Evolutionary conservation across 2,329 filamentous ascomycete genomes (phyloP).

Genomic region (Fusarium udum): DNA sequence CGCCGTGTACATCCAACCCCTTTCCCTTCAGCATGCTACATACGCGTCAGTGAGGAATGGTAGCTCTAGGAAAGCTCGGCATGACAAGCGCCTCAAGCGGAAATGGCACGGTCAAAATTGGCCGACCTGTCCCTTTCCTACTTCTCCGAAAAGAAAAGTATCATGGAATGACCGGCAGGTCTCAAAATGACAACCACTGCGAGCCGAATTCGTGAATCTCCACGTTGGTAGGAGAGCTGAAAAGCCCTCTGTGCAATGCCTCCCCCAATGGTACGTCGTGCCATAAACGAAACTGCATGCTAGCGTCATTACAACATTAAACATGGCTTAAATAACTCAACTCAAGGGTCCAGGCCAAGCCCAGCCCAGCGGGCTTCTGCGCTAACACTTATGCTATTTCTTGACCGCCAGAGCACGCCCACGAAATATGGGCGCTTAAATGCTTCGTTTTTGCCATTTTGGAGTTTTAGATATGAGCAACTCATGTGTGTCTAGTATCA

Average conservation of each 20-base stretch:
- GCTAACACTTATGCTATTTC: conserved; percentile 12
- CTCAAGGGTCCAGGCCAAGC: conserved; percentile 28
- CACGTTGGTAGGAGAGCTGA: background rate
- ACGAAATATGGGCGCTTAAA: background rate
- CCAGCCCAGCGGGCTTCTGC: conserved; percentile 10
- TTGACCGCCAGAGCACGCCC: conserved; percentile 20
- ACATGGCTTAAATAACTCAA: conserved; percentile 26
- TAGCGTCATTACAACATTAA: conserved; percentile 14
- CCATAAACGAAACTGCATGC: background rate
- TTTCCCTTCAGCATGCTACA: background rate
- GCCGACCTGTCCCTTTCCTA: background rate
- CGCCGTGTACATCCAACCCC: conserved; percentile 21
- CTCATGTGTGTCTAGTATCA: background rate
- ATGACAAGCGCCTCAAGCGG: conserved; percentile 34
- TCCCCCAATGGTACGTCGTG: conserved; percentile 7
- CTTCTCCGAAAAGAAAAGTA: background rate
- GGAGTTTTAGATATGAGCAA: background rate
- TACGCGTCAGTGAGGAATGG: conserved; percentile 20
- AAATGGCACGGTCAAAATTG: conserved; percentile 24
- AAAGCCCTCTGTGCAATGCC: background rate
- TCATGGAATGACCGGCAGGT: background rate
- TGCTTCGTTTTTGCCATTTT: background rate
- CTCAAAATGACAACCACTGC: conserved; percentile 12
- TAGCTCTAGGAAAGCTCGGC: conserved; percentile 27
- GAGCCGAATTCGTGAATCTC: conserved; percentile 9